Conservation (phyloP, 441 rosid genomes). For the Capsella rubella region DNA sequence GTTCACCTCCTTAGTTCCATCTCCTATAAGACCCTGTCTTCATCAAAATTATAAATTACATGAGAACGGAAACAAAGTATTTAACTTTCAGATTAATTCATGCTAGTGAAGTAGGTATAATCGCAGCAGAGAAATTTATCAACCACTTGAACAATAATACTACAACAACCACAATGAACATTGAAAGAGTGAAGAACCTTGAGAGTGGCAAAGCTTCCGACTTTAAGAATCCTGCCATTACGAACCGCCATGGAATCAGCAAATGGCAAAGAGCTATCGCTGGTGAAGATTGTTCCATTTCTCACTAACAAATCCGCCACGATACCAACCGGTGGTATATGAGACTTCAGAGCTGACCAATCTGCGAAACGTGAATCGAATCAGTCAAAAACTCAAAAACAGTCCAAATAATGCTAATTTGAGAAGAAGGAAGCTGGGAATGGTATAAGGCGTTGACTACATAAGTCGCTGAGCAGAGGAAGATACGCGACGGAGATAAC, state of each 20-base stretch:
- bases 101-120: background rate
- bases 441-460: conserved; percentile 30
- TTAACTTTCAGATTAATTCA: conserved; percentile 27
- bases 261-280: conserved; percentile 65
- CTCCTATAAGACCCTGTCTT: conserved; percentile 60
- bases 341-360: conserved; percentile 55
- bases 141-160: conserved; percentile 14
- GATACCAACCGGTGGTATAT: conserved; percentile 40
- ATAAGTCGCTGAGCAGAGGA: conserved; percentile 51
- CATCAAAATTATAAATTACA: conserved; percentile 17
- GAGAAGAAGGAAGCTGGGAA: background rate
- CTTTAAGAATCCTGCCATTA: conserved; percentile 72
- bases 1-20: conserved; percentile 67
- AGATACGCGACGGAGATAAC: conserved; percentile 49
- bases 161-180: conserved; percentile 9
- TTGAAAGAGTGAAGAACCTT: conserved; percentile 51
- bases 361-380: conserved; percentile 43
- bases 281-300: conserved; percentile 81
- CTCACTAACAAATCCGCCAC: conserved; percentile 68
- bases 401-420: background rate
- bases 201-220: conserved; percentile 69
- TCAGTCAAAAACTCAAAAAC: conserved; percentile 28
- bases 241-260: conserved; percentile 83
- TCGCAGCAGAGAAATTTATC: background rate
- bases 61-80: background rate